Evolutionary conservation across 805 yeast species (phyloP).

Genomic region (Metschnikowia proteae): DNA sequence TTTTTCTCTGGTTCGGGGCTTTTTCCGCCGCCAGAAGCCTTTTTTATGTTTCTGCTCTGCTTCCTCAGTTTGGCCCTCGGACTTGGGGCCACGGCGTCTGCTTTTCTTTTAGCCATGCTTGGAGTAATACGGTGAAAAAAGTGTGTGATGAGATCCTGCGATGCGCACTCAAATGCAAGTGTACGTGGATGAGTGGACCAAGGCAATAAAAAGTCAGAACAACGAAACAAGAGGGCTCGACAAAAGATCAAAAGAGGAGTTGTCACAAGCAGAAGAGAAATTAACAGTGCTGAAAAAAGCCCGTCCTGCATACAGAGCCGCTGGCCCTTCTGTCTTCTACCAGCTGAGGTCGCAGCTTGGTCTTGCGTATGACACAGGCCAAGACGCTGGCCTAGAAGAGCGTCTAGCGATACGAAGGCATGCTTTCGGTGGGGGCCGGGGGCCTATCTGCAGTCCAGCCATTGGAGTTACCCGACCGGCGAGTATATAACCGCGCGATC

Average conservation of each 20-base stretch:
- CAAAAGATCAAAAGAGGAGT: too few relatives aligned
- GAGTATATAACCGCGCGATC: constrained; percentile 17
- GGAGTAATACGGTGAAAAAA: background rate
- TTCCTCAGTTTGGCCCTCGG: constrained; percentile 9
- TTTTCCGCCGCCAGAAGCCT: background rate
- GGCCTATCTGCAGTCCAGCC: background rate
- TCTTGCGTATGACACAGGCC: too few relatives aligned
- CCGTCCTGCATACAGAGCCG: too few relatives aligned
- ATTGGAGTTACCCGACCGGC: constrained; percentile 22
- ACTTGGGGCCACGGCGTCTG: background rate
- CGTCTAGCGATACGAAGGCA: too few relatives aligned
- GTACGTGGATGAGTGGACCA: background rate
- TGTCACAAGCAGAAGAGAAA: too few relatives aligned
- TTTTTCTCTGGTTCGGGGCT: constrained; percentile 3
- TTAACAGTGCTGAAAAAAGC: too few relatives aligned
- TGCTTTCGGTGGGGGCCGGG: too few relatives aligned
- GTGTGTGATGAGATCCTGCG: constrained; percentile 10
- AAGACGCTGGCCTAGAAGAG: too few relatives aligned
- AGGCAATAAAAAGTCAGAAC: background rate
- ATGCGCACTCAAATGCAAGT: background rate
- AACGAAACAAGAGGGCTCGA: background rate
- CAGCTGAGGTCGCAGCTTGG: too few relatives aligned
- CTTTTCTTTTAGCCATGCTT: constrained; percentile 22
- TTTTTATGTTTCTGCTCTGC: background rate
- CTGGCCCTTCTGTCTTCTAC: too few relatives aligned